Conservation (phyloP, 176 grass and related monocot species). For the Lolium rigidum region DNA sequence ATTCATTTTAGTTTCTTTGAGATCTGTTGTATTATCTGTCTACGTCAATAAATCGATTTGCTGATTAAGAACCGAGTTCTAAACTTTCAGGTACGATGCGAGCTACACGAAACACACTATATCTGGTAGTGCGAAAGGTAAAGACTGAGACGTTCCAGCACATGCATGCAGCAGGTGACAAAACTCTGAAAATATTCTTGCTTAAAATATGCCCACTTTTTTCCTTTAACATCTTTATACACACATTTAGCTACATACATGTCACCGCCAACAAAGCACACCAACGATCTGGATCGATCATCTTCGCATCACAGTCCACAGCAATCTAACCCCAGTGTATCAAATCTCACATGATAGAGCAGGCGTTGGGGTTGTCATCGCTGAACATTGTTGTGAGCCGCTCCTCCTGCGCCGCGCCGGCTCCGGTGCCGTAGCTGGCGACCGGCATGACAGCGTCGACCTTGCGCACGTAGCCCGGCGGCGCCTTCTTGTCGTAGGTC, state of each 20-base stretch:
- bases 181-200: no score
- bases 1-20: no score
- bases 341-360: constrained; percentile 77
- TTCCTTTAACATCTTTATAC: neutral
- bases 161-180: no score
- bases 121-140: no score
- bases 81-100: no score
- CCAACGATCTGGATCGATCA: neutral
- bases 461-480: constrained; percentile 81
- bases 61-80: no score
- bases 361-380: constrained; percentile 98
- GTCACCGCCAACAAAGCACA: constrained; percentile 11
- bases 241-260: neutral
- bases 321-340: no score
- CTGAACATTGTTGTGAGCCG: constrained; percentile 79
- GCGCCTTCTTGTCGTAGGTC: constrained; percentile 80
- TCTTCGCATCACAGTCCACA: neutral
- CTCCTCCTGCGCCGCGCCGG: constrained; percentile 57
- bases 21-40: no score
- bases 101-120: no score
- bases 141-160: no score
- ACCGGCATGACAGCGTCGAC: constrained; percentile 63
- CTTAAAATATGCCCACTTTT: neutral
- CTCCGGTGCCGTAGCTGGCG: constrained; percentile 54
- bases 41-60: no score